Conservation (phyloP, 1,284 basidiomycete genomes). For the Cutaneotrichosporon sp. region DNA sequence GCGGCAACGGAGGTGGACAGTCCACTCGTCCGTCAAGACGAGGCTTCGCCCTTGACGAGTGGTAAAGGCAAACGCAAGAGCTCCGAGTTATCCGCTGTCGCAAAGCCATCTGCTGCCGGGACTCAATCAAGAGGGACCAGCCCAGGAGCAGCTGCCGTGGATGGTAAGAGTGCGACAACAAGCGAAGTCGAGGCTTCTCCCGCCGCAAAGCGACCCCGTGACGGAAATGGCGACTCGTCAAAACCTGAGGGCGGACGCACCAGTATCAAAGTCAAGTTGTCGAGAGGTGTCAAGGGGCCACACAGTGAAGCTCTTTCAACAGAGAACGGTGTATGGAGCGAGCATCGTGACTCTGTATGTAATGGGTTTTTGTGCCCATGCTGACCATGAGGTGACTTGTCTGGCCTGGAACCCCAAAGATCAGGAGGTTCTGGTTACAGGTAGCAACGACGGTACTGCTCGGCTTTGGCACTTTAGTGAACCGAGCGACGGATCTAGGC, state of each 20-base stretch:
- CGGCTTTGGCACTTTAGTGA: conserved; percentile 38
- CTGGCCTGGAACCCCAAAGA: conserved; percentile 43
- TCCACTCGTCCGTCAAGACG: not conserved
- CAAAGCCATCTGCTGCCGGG: too few relatives aligned
- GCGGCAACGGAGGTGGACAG: not conserved
- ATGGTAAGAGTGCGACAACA: too few relatives aligned
- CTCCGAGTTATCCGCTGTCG: too few relatives aligned
- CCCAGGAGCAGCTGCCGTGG: too few relatives aligned
- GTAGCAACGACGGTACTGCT: conserved; percentile 33
- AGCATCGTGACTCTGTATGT: conserved; percentile 37
- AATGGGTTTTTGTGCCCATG: too few relatives aligned
- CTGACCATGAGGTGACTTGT: conserved; percentile 28
- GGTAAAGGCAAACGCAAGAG: conserved; percentile 29
- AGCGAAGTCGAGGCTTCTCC: not conserved
- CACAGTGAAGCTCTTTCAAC: not conserved
- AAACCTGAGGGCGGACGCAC: conserved; percentile 1
- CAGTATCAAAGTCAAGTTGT: too few relatives aligned
- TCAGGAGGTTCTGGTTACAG: conserved; percentile 32
- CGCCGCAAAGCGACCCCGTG: not conserved
- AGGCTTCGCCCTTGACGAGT: not conserved
- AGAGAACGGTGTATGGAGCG: conserved; percentile 14
- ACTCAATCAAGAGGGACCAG: too few relatives aligned
- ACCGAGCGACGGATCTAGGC: not conserved
- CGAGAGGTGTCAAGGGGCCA: too few relatives aligned
- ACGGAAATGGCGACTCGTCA: not conserved